Evolutionary conservation across 2,329 filamentous ascomycete species (phyloP), one percentile per base, ranked within the genome.

Genomic region (Calonectria hawksworthii): DNA sequence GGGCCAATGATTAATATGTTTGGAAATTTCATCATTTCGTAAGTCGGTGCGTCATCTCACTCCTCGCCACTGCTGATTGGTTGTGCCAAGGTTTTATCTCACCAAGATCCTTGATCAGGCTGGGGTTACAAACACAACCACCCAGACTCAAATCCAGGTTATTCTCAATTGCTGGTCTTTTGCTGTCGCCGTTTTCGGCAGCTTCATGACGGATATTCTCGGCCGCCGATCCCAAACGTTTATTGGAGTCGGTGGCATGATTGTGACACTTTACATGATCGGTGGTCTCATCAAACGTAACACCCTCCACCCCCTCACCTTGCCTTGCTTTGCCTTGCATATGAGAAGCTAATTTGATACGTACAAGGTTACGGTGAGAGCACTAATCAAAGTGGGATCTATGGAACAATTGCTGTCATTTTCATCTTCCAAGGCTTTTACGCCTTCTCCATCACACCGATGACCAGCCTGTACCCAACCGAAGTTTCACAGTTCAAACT

Each of bases 111-210:
- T 84, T 9, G 72, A 75, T 38, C 82, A 83, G 59, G 82, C 81
- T 18, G 83, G 83, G 9, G 80, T 84, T 61, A 82, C 74, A 13
- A 75, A 82, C 61, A 78, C 79, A 7, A 36, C 34, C 21, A 68
- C 59, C n/a, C 75, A 81, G 47, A 80, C 79, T 4, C 81, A 83
- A 51, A 83, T 85, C 36, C 81, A 83, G 23, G 80, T 83, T 23
- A 82, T 84, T 38, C 75, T 86, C 36, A 86, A 85, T 67, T 83
- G 83, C 44, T 86, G 82, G 83, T 83, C 82, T 8, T 82, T 86
- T 44, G 79, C 76, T 30, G 77, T 84, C 1, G 83, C 84, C 0
- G 59, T 86, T 11, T 44, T 80, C 9, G 84, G 82, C 11, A 85
- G 82, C 30, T 84, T 82, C 65, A 81, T 84, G 70, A 77, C 83